Evolutionary conservation across 1,284 basidiomycete genomes (phyloP), one percentile per base, ranked within the genome.

Genomic region (Ustilago vetiveriae): DNA sequence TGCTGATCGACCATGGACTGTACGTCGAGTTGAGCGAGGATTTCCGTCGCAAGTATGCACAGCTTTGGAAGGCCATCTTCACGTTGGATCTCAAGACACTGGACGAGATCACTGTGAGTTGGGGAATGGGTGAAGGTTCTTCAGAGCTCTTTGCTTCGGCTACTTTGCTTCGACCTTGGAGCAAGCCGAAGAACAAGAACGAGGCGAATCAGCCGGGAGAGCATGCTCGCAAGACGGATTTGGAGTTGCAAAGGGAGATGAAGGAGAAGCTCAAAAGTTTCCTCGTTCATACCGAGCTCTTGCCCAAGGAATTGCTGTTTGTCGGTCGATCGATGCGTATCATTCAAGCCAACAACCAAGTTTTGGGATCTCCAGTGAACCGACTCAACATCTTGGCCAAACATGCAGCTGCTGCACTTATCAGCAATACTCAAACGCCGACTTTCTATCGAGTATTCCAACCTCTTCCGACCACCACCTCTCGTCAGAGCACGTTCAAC

Each of bases 331-430:
- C 56, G 9, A 74, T 76, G 74, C 57, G 77, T 16, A 79, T 78
- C 49, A 67, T 79, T 24, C 76, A 79, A 42, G 75, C 76, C 32
- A 75, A 76, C 58, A 76, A 75, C 33, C 76, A 78, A 47, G 60
- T 68, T 2, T 63, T 79, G 2, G 75, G 74, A 2, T 79, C 76
- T n/a, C 76, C 75, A 3, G 77, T 78, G 13, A 79, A 79, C 43
- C 58, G 77, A 21, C 66, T 79, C 53, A 78, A 79, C 66, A 79
- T 79, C 40, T 54, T 79, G 7, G 77, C 77, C n/a, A 68, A 59
- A 24, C 75, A 79, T 32, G 77, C 77, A 1, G 68, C 76, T 7
- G 64, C 66, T 8, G 75, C 77, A 1, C 50, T 78, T 7, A 57
- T 78, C 27, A 49, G 47, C 17, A 60, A 43, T 27, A 55, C 57